phyloP scores from a whole-genome alignment of 2,329 filamentous ascomycete genomes.

The Parafenestella ontariensis region DNA sequence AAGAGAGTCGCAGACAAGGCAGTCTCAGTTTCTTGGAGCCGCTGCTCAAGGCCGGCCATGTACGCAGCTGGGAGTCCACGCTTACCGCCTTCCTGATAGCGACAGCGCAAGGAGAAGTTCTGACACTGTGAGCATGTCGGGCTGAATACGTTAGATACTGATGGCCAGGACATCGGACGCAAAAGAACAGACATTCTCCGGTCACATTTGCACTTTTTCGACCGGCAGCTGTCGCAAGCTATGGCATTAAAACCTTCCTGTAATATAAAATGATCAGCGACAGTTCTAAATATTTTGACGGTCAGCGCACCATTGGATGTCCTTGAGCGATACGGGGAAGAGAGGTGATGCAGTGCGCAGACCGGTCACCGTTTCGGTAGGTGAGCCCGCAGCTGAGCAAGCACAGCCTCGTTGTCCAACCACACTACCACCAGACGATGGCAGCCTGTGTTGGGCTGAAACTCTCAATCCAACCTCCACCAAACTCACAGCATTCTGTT shows the following conservation, averaged over 20 bases:
- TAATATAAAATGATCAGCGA: background rate
- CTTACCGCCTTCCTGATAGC: slow-evolving; percentile 35
- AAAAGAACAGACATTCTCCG: slow-evolving; percentile 25
- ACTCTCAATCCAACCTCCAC: no score
- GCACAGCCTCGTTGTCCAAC: no score
- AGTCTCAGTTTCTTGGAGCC: slow-evolving; percentile 33
- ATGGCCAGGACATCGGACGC: background rate
- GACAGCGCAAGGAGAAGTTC: slow-evolving; percentile 18
- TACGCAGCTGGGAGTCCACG: slow-evolving; percentile 35
- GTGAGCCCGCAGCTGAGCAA: no score
- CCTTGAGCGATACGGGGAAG: background rate
- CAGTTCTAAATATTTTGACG: background rate
- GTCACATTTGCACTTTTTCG: slow-evolving; percentile 40
- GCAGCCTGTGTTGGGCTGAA: no score
- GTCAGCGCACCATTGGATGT: background rate
- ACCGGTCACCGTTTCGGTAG: background rate
- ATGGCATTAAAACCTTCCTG: slow-evolving; percentile 25
- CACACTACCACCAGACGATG: no score
- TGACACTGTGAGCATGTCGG: slow-evolving; percentile 36
- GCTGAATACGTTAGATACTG: slow-evolving; percentile 11
- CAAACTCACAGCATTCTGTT: no score
- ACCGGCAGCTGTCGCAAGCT: slow-evolving; percentile 35
- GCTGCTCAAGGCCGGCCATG: slow-evolving; percentile 31
- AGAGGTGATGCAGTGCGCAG: background rate
- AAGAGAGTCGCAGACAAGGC: slow-evolving; percentile 26